phyloP scores from a whole-genome alignment of 768 basidiomycete species.

The Boletus coccyginus region DNA sequence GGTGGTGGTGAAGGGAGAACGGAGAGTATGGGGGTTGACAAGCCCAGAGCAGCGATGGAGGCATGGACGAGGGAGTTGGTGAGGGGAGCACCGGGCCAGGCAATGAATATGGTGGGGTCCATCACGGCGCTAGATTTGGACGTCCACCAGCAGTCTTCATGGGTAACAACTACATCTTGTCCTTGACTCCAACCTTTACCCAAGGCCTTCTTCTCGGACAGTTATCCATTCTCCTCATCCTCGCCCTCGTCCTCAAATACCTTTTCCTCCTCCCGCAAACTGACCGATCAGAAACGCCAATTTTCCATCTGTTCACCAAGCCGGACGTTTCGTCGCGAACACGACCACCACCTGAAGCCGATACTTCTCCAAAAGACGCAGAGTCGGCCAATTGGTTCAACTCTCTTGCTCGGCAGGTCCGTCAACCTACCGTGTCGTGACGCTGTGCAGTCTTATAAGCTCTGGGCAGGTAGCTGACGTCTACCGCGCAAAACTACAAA shows the following conservation, averaged over 20 bases:
- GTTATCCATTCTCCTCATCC: constrained; percentile 76
- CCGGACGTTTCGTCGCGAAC: constrained; percentile 43
- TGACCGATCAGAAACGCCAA: constrained; percentile 50
- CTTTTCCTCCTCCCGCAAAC: constrained; percentile 85
- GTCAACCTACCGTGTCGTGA: constrained; percentile 14
- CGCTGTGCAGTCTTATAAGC: neutral
- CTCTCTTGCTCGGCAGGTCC: constrained; percentile 74
- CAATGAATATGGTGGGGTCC: constrained; percentile 39
- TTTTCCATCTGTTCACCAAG: constrained; percentile 60
- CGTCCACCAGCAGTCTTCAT: constrained; percentile 11
- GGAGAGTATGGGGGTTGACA: constrained; percentile 29
- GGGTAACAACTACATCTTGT: constrained; percentile 57
- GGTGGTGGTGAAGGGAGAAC: constrained; percentile 22
- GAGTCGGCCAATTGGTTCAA: constrained; percentile 96
- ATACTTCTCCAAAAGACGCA: constrained; percentile 23
- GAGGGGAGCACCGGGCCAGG: constrained; percentile 55
- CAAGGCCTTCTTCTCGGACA: constrained; percentile 94
- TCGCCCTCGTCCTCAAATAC: constrained; percentile 85
- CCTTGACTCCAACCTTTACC: constrained; percentile 86
- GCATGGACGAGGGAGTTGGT: constrained; percentile 46
- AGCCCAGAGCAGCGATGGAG: constrained; percentile 36
- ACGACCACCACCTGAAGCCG: constrained; percentile 16
- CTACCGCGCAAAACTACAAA: constrained; percentile 75
- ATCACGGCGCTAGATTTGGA: constrained; percentile 1
- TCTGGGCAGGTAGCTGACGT: constrained; percentile 56